Evolutionary conservation across 345 rosid species (phyloP), one percentile per base, ranked within the genome.

Genomic region (Brassica carinata): DNA sequence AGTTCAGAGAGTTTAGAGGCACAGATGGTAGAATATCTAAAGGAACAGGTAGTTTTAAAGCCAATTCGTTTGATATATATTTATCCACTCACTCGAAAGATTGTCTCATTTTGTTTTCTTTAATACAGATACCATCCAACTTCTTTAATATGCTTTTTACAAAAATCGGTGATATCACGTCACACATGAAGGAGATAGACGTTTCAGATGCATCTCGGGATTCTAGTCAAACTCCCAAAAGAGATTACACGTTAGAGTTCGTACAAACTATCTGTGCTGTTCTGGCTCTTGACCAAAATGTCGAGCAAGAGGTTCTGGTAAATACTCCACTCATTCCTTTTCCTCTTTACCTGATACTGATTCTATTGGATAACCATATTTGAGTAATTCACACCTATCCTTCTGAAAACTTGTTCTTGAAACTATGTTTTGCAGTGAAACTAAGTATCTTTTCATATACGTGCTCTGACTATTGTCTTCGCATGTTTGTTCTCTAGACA

Each of bases 281-380:
- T 86, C 81, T 95, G 74, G 91, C 90, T 61, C 97, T 95, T 69
- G 99, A 95, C 86, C 89, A 85, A 13, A 86, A 84, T 72, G 94
- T 91, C 82, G 92, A 87, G 82, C 93, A 93, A 66, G 96, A 93
- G 82, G 86, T 95, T 86, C 89, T 93, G 94, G 99, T 93, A 86
- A 79, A 40, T 76, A 36, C 53, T 79, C 36, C 33, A n/a, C 59
- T 64, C 64, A 67, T 31, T 61, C 48, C 48, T 62, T 62, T 80
- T 27, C 13, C 23, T 48, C 23, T 71, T 58, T 58, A 74, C 10
- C 36, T 48, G 51, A 38, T 74, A 62, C 51, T 69, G 18, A 10
- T 71, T 75, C 71, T 27, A 13, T 53, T 48, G 27, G 53, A 53
- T 45, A 63, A 70, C n/a, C 64, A 43, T 73, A 67, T 73, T 73